phyloP scores from a whole-genome alignment of 2,329 filamentous ascomycete species.

The Pseudopyrenochaeta lycopersici region DNA sequence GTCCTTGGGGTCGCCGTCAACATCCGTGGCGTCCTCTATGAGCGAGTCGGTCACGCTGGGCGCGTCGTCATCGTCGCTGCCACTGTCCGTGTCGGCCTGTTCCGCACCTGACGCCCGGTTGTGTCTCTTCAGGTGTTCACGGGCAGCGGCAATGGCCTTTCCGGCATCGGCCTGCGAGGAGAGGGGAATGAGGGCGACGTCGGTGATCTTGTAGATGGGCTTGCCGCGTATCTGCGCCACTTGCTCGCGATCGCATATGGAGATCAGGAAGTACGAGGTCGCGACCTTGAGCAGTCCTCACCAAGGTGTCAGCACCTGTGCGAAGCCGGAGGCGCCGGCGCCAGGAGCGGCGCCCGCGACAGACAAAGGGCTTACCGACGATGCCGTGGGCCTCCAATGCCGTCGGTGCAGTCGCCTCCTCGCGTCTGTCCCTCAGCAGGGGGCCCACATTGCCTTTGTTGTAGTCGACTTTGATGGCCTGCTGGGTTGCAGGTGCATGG shows the following conservation, averaged over 20 bases:
- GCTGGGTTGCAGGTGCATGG: constrained; percentile 63
- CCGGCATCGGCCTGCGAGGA: constrained; percentile 78
- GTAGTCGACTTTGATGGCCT: constrained; percentile 76
- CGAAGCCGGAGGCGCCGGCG: background rate
- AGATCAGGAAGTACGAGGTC: constrained; percentile 82
- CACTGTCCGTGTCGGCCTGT: constrained; percentile 42
- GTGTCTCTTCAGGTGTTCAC: constrained; percentile 53
- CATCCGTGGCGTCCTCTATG: constrained; percentile 43
- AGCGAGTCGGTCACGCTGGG: constrained; percentile 49
- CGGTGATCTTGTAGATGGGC: constrained; percentile 86
- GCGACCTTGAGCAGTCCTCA: constrained; percentile 87
- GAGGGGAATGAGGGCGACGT: constrained; percentile 90
- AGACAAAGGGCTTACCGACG: constrained; percentile 59
- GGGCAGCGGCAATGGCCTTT: constrained; percentile 73
- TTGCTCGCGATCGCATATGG: constrained; percentile 85
- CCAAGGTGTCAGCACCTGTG: background rate
- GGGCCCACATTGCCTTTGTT: constrained; percentile 65
- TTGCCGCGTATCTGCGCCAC: constrained; percentile 86
- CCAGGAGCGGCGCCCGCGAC: too few relatives aligned
- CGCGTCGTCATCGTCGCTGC: constrained; percentile 46
- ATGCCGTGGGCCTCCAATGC: constrained; percentile 61
- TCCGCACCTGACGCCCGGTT: constrained; percentile 34
- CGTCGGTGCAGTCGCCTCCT: constrained; percentile 48
- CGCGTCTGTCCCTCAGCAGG: constrained; percentile 51
- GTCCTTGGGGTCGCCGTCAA: constrained; percentile 45